phyloP scores from a whole-genome alignment of 345 rosid species.

The Jatropha curcas region DNA sequence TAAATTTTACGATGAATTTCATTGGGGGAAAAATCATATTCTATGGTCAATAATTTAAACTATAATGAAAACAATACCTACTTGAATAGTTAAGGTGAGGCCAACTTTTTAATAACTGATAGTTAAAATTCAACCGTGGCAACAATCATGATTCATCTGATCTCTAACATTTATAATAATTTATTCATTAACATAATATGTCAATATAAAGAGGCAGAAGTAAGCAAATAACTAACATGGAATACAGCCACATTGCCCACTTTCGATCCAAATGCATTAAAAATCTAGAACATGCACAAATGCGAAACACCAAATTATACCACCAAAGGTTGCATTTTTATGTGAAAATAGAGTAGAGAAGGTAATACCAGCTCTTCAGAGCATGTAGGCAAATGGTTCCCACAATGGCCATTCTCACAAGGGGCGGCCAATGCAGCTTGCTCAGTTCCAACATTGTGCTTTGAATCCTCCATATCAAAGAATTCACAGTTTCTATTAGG shows the following conservation, averaged over 20 bases:
- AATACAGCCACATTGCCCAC: not conserved
- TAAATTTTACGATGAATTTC: not conserved
- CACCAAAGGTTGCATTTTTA: conserved; percentile 1
- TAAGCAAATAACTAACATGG: not conserved
- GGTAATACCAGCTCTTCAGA: conserved; percentile 58
- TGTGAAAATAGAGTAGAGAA: not conserved
- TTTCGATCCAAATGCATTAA: not conserved
- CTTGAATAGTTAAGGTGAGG: not conserved
- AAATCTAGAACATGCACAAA: not conserved
- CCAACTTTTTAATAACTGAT: not conserved
- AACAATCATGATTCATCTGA: not conserved
- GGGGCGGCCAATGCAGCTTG: conserved; percentile 38
- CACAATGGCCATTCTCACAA: conserved; percentile 36
- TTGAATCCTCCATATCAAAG: conserved; percentile 32
- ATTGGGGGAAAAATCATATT: not conserved
- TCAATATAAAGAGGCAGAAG: not conserved
- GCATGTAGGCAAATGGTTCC: conserved; percentile 39
- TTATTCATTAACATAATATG: not conserved
- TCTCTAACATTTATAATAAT: not conserved
- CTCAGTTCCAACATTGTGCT: conserved; percentile 29
- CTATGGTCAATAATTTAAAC: no score
- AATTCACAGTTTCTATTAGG: conserved; percentile 36
- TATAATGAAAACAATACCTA: not conserved
- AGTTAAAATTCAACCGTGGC: not conserved
- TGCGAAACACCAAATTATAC: not conserved